phyloP scores from a whole-genome alignment of 2,329 filamentous ascomycete species.

The Podosphaera leucotricha region DNA sequence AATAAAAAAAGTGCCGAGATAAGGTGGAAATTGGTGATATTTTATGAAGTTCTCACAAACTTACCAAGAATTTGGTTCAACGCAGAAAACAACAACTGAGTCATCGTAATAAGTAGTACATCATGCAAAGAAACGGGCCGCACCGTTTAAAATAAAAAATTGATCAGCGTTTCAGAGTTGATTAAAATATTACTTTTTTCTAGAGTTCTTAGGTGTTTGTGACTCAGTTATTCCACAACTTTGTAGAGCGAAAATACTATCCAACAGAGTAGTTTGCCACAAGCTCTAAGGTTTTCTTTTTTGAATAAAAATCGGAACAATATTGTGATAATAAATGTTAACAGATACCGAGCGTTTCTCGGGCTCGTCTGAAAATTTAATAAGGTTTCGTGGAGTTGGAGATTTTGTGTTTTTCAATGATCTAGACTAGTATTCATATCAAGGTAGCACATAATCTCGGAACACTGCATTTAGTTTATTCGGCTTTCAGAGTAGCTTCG shows the following conservation, averaged over 20 bases:
- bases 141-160: background rate
- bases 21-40: background rate
- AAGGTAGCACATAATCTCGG: background rate
- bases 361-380: background rate
- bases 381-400: background rate
- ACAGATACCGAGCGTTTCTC: too few relatives aligned
- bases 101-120: background rate
- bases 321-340: too few relatives aligned
- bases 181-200: background rate
- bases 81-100: background rate
- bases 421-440: background rate
- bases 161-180: background rate
- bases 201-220: background rate
- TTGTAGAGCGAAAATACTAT: background rate
- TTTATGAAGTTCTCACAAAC: background rate
- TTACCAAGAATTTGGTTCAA: background rate
- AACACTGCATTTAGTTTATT: background rate
- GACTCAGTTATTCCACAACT: background rate
- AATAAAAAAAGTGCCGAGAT: background rate
- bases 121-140: background rate
- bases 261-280: background rate
- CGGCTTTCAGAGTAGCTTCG: background rate
- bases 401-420: background rate
- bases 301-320: background rate
- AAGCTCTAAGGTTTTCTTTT: background rate